A percentile compares a stretch with the other conserved stretches of the same genome.
Evolutionary conservation across 2,329 filamentous ascomycete genomes (phyloP).

Genomic region (Trichoderma koningiopsis): DNA sequence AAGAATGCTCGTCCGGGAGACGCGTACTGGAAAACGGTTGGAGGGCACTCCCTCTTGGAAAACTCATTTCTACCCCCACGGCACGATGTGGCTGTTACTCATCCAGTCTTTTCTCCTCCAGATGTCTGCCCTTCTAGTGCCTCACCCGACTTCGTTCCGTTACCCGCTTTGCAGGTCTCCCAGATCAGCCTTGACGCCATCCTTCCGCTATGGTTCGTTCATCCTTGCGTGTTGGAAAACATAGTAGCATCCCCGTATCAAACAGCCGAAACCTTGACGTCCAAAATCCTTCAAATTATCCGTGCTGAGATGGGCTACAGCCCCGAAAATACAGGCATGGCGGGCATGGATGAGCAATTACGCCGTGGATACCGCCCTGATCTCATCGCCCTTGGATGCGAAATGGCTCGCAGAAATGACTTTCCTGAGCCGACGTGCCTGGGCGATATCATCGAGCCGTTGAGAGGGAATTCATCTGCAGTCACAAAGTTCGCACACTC

Average conservation of each 20-base stretch:
- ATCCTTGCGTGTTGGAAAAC: constrained; percentile 23
- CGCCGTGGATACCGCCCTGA: background rate
- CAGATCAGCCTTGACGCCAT: background rate
- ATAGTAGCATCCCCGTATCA: constrained; percentile 19
- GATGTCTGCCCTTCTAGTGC: background rate
- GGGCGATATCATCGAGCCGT: background rate
- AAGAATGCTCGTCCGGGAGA: constrained; percentile 3
- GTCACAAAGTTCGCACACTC: background rate
- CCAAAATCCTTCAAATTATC: constrained; percentile 19
- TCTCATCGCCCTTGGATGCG: background rate
- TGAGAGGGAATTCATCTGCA: background rate
- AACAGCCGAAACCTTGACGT: background rate
- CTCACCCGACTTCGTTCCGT: background rate
- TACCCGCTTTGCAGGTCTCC: constrained; percentile 2
- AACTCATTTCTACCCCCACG: background rate
- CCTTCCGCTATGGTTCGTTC: constrained; percentile 25
- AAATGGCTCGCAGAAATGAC: background rate
- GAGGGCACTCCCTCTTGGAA: background rate
- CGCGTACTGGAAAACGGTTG: background rate
- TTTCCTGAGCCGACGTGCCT: background rate
- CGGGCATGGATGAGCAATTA: constrained; percentile 24
- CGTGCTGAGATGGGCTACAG: constrained; percentile 25
- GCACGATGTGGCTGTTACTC: background rate
- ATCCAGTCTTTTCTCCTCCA: background rate
- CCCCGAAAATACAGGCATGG: constrained; percentile 14